Evolutionary conservation across 495 filamentous ascomycete species (phyloP).

Genomic region (Daldinia childiae): DNA sequence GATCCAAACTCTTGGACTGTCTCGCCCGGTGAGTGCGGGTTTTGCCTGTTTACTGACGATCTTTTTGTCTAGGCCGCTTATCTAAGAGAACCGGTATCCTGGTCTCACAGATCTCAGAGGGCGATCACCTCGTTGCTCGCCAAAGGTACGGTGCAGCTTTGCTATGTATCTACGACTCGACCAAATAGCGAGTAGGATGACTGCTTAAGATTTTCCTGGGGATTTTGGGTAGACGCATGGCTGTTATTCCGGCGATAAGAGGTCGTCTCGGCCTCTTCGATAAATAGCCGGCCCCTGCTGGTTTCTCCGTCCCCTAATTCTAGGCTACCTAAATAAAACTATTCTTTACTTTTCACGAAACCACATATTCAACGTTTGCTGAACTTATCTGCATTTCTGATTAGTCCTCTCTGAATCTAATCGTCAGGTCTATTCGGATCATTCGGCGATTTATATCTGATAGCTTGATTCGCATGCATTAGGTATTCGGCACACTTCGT

Average conservation of each 20-base stretch:
- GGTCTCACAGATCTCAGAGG: constrained; percentile 4
- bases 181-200: background rate
- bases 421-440: background rate
- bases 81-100: constrained; percentile 6
- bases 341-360: background rate
- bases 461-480: background rate
- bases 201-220: background rate
- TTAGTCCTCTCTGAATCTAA: background rate
- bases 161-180: background rate
- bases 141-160: constrained; percentile 4
- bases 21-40: background rate
- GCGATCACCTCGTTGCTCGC: constrained; percentile 9
- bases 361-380: background rate
- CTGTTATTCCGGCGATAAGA: background rate
- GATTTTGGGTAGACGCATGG: background rate
- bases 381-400: background rate
- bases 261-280: background rate
- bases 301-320: background rate
- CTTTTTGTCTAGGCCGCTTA: constrained; percentile 8
- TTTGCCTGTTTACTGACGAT: constrained; percentile 17
- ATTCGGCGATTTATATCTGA: background rate
- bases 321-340: background rate
- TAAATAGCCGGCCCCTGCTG: constrained; percentile 18
- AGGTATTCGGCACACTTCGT: background rate
- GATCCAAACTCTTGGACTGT: constrained; percentile 14